A percentile compares a stretch with the other conserved stretches of the same genome.
These are phyloP conservation scores for Inonotus obliquus DNA, from an alignment of 1,284 basidiomycete species.

Conservation along the genomic window DNA sequence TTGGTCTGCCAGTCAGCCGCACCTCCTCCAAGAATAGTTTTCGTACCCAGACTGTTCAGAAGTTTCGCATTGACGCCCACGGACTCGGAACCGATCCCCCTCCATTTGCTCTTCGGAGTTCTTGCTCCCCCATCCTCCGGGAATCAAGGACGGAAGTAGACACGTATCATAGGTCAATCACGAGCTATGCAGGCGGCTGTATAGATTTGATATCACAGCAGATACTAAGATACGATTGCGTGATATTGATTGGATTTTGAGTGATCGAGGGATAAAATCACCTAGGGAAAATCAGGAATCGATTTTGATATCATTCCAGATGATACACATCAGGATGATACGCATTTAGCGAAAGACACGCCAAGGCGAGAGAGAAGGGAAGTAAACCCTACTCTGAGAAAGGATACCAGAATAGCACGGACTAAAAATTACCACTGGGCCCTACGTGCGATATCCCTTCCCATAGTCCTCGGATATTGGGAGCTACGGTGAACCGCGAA, in stretches of 20 bases:
- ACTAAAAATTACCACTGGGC: not conserved
- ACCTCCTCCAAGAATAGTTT: too few species aligned
- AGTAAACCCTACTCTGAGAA: not conserved
- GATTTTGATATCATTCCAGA: not conserved
- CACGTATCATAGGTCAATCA: not conserved
- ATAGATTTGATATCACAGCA: not conserved
- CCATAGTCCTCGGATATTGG: too few species aligned
- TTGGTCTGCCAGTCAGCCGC: too few species aligned
- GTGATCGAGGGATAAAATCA: not conserved
- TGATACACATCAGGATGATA: not conserved
- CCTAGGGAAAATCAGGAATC: not conserved
- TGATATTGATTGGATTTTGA: not conserved
- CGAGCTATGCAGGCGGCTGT: not conserved
- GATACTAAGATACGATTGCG: not conserved
- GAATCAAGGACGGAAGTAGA: not conserved
- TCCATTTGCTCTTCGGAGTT: not conserved
- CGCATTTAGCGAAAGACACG: not conserved
- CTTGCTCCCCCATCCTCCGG: not conserved
- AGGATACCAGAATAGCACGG: not conserved
- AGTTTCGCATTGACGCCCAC: not conserved
- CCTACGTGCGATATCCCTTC: not conserved
- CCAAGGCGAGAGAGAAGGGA: not conserved
- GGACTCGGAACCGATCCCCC: not conserved
- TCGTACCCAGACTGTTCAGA: not conserved
- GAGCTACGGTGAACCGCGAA: not conserved